Percentiles rank a stretch among this genome's conserved stretches.
phyloP scores from a whole-genome alignment of 768 basidiomycete genomes.

The Rubroboletus pulcherrimus region DNA sequence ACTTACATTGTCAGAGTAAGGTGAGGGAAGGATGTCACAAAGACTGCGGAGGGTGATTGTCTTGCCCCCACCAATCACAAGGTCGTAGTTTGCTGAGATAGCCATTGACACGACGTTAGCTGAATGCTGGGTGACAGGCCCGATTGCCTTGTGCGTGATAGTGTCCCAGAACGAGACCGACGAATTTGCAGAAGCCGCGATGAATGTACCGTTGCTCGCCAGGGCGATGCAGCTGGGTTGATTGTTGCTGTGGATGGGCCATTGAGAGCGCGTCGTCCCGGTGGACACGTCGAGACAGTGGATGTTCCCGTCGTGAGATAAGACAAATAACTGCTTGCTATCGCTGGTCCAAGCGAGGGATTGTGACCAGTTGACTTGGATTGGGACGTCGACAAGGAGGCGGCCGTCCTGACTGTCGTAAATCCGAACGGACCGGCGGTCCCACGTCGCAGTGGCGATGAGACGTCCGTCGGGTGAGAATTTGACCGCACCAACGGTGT shows the following conservation, averaged over 20 bases:
- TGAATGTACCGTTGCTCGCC: not conserved
- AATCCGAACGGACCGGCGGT: too few relatives aligned
- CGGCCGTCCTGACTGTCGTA: not conserved
- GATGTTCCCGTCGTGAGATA: not conserved
- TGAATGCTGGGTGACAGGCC: not conserved
- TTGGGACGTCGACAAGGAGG: too few relatives aligned
- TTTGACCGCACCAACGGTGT: not conserved
- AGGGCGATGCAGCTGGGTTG: not conserved
- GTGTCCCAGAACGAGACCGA: not conserved
- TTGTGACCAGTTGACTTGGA: too few relatives aligned
- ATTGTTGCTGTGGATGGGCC: too few relatives aligned
- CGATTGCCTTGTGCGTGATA: not conserved
- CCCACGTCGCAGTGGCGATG: not conserved
- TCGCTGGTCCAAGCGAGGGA: not conserved
- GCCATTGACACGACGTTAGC: not conserved
- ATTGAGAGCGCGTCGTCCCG: too few relatives aligned
- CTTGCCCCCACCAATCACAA: not conserved
- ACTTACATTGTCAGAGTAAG: too few relatives aligned
- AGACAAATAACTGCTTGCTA: not conserved
- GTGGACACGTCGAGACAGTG: not conserved
- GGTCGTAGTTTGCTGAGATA: not conserved
- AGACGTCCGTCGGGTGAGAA: not conserved
- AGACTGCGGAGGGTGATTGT: not conserved
- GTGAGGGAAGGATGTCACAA: not conserved
- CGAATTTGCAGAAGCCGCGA: not conserved